These are phyloP conservation scores for Solanum hybrid DNA, from an alignment of 305 asterid species.

Conservation along the genomic window DNA sequence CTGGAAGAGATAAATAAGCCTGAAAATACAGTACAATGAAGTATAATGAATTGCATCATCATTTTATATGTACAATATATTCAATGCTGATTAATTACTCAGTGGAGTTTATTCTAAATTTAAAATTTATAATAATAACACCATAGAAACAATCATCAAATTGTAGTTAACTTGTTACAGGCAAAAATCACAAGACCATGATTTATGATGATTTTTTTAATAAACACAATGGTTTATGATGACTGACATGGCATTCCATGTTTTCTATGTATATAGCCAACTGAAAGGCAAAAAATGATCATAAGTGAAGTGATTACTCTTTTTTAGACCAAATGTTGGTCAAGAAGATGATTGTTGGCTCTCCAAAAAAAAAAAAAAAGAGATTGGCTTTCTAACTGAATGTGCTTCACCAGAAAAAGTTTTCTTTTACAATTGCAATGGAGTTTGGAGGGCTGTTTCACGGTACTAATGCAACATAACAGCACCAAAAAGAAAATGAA, in stretches of 20 bases:
- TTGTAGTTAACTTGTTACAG: background rate
- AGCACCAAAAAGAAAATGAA: background rate
- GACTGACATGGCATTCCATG: background rate
- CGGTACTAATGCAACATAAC: background rate
- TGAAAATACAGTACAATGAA: slow-evolving; percentile 28
- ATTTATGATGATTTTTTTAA: background rate
- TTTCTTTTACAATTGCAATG: background rate
- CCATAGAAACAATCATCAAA: background rate
- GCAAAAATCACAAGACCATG: background rate
- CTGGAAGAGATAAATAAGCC: slow-evolving; percentile 97
- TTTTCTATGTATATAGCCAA: background rate
- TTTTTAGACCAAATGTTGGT: background rate
- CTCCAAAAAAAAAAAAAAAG: background rate
- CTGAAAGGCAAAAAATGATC: background rate
- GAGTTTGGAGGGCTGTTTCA: background rate
- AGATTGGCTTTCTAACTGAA: background rate
- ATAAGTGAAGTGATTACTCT: background rate
- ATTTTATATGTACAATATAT: background rate
- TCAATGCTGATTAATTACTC: slow-evolving; percentile 3
- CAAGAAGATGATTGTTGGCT: background rate
- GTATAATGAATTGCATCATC: background rate
- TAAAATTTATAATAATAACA: background rate
- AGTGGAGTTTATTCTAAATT: background rate
- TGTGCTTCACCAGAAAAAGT: background rate
- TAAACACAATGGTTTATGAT: background rate